phyloP scores from a whole-genome alignment of 73 alveolate species.

The Uronychia binucleata region DNA sequence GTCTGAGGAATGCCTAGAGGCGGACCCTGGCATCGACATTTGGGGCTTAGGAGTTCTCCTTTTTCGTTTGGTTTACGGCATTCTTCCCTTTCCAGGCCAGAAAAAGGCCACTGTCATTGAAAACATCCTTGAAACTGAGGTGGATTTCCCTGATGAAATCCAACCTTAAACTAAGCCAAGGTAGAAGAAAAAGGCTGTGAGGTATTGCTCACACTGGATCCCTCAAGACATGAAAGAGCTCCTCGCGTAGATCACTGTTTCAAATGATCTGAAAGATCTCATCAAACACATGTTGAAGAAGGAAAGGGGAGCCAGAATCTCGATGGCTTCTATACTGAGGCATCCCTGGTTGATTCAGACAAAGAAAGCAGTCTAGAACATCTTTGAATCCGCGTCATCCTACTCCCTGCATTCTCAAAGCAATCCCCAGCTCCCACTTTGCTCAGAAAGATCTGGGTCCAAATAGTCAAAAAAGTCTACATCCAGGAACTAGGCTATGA shows the following conservation, averaged over 20 bases:
- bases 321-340: background rate
- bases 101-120: slow-evolving; percentile 5
- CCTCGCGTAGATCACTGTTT: too few relatives aligned
- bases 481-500: too few relatives aligned
- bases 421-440: too few relatives aligned
- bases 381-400: background rate
- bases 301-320: background rate
- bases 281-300: background rate
- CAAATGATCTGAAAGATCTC: background rate
- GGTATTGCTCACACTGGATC: background rate
- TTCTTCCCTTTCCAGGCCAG: slow-evolving; percentile 71
- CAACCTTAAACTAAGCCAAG: background rate
- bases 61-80: slow-evolving; percentile 56
- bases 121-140: background rate
- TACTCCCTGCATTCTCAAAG: too few relatives aligned
- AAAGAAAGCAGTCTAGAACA: too few relatives aligned
- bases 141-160: background rate
- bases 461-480: too few relatives aligned
- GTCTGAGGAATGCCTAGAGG: slow-evolving; percentile 34
- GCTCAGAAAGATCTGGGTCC: too few relatives aligned
- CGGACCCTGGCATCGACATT: slow-evolving; percentile 69
- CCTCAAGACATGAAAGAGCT: background rate
- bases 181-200: background rate
- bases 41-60: slow-evolving; percentile 82
- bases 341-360: background rate